Evolutionary conservation across 768 basidiomycete genomes (phyloP), one percentile per base, ranked within the genome.

Genomic region (Steccherinum ochraceum): DNA sequence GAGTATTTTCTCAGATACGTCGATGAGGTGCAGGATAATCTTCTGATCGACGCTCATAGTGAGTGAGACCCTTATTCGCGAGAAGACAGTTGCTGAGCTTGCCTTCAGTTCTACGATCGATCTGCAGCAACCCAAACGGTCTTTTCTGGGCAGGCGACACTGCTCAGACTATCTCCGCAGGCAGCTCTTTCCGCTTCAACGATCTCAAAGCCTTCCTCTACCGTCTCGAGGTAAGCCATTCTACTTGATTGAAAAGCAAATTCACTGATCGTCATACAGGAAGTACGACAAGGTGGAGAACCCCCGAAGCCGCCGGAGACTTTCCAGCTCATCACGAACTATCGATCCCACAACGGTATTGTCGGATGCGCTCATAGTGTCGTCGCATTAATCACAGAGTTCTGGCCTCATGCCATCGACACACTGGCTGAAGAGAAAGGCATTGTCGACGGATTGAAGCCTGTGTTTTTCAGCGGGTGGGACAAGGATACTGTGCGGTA

Each of bases 131-230:
- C 57, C 74, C 78, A 0, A 68, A 84, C 46, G 86, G 86, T 0
- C 64, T 87, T 18, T 84, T 89, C 54, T 88, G 84, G 83, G 86
- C 85, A 1, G 87, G 88, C 0, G 87, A 89, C 59, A 88, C 87
- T 0, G 85, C 87, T 0, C 87, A 89, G 55, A 84, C 86, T 0
- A 89, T 89, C 35, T 80, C 84, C 0, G 75, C 78, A 0, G 87
- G 86, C 2, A 85, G 83, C 54, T 75, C 83, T 0, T 89, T 89
- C 56, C 69, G 80, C 10, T 89, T 89, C 60, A 69, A 83, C 49
- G 84, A 87, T 41, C 60, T 89, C 46, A 87, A 81, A 60, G 77
- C 86, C 0, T 86, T 84, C 55, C 55, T 86, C 24, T 79, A 75
- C 51, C 72, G 81, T 41, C 61, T 80, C 1, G 84, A 89, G 68